phyloP scores from a whole-genome alignment of 2,329 filamentous ascomycete genomes.

The Epichloe brachyelytri region DNA sequence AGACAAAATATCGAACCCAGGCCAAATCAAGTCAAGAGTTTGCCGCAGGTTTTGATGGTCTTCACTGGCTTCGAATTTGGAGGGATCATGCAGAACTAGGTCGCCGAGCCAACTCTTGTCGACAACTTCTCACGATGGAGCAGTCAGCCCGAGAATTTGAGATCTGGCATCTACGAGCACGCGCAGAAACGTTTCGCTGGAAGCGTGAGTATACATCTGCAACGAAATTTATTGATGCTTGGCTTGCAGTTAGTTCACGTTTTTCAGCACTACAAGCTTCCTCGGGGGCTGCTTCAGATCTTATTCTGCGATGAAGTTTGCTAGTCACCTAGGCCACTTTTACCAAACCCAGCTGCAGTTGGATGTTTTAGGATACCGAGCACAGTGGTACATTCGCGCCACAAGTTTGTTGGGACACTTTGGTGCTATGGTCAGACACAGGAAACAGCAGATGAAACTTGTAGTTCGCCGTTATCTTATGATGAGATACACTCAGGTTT shows the following conservation, averaged over 20 bases:
- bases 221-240: conserved; percentile 15
- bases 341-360: conserved; percentile 7
- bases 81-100: conserved; percentile 16
- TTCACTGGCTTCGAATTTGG: conserved; percentile 18
- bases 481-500: conserved; percentile 22
- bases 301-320: background rate
- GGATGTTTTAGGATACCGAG: conserved; percentile 12
- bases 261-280: background rate
- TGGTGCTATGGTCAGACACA: conserved; percentile 13
- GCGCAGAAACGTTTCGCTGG: conserved; percentile 21
- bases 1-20: background rate
- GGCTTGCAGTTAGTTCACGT: conserved; percentile 10
- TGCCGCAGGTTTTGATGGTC: conserved; percentile 9
- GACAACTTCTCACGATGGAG: conserved; percentile 9
- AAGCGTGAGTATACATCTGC: conserved; percentile 20
- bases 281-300: background rate
- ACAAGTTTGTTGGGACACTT: conserved; percentile 17
- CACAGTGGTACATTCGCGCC: conserved; percentile 19
- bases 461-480: conserved; percentile 21
- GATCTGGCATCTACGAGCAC: conserved; percentile 21
- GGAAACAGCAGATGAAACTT: conserved; percentile 15
- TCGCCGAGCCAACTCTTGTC: conserved; percentile 14
- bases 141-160: conserved; percentile 13
- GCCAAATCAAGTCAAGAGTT: conserved; percentile 7
- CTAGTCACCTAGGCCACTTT: background rate